Base-by-base conservation (phyloP, 805 yeast species). In the Jamesozyma hellenica region DNA sequence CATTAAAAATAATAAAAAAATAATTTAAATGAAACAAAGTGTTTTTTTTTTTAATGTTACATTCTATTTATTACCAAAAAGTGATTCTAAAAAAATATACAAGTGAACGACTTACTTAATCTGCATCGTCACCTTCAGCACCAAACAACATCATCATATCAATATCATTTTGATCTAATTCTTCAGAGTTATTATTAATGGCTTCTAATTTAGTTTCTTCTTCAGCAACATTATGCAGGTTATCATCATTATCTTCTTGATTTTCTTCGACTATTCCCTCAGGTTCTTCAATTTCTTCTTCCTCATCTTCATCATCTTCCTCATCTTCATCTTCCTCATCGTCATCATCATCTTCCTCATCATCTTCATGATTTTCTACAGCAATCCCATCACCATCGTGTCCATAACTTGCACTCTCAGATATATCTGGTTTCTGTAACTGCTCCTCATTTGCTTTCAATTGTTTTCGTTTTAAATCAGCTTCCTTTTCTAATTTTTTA, bases 381-480 rank as follows among this genome's bases (percentile, higher is more conserved):
- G 45, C 55, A 8, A 43, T 57, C 3, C 49, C 16, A 5, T 38
- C 45, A 16, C 21, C 15, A 14, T 34, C 18, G 5, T 39, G 9
- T 37, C 48, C 16, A 41, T 5, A 27, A 4, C n/a, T 19, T 7
- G 3, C 15, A 12, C 18, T 27, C 15, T 28, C 33, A 8, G 16
- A 13, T 14, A 28, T 4, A 2, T 30, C 34, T 7, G 19, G 44
- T 17, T 47, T 42, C 4, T 43, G 40, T 14, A 51, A 36, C 5
- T 43, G 47, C 11, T 58, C 64, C 39, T 60, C 69, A 37, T 58
- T 61, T 13, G 46, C 56, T 47, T 63, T 65, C 50, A 87, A 65
- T 51, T 81, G 86, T 43, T 79, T 68, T 61, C 72, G 74, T 66
- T 90, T 92, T 53, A 77, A 70, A 40, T 86, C 95, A 43, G 86